Evolutionary conservation across 345 rosid genomes (phyloP).

Genomic region (Salix udensis): DNA sequence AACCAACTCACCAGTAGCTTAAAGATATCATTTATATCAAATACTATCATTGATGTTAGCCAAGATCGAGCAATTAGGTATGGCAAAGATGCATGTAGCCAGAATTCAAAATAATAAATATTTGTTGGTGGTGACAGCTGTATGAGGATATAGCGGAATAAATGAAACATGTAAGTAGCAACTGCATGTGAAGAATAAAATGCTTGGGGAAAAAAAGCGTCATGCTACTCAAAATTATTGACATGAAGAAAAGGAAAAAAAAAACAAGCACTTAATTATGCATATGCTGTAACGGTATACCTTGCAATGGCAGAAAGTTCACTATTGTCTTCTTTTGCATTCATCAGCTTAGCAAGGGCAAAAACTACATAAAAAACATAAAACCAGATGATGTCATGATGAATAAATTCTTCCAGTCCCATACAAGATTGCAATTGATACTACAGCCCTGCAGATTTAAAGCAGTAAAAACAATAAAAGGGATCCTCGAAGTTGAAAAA

Average conservation of each 20-base stretch:
- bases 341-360: slow-evolving; percentile 94
- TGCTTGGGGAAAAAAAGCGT: neutral
- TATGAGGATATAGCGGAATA: neutral
- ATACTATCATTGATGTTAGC: neutral
- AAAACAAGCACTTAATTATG: neutral
- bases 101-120: neutral
- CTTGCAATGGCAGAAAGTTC: slow-evolving; percentile 96
- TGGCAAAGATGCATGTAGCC: neutral
- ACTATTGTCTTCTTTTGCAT: slow-evolving; percentile 75
- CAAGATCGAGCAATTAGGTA: neutral
- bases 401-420: neutral
- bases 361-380: slow-evolving; percentile 47
- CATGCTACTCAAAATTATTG: neutral
- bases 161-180: neutral
- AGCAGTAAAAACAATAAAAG: neutral
- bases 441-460: neutral
- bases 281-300: slow-evolving; percentile 29
- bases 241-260: neutral
- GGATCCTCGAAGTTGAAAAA: neutral
- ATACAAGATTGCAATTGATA: neutral
- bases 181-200: neutral
- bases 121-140: neutral
- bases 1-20: neutral
- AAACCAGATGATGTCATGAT: neutral
- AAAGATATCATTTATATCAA: neutral